These are phyloP conservation scores for Ascochyta lentis DNA, from an alignment of 2,329 filamentous ascomycete genomes.

Conservation along the genomic window DNA sequence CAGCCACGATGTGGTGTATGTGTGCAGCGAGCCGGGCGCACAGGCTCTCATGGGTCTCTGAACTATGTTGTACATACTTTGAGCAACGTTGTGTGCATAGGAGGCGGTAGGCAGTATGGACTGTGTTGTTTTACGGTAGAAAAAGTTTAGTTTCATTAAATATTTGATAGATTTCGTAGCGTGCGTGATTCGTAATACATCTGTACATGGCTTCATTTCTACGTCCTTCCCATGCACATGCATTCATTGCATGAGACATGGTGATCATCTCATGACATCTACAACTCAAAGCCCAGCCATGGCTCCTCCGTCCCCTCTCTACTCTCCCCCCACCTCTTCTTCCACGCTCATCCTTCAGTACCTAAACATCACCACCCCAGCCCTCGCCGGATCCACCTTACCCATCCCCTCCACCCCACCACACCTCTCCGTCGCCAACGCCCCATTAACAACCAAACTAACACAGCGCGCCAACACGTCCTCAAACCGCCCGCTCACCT, in stretches of 20 bases:
- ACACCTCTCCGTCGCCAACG: conserved; percentile 37
- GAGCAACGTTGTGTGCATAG: not conserved
- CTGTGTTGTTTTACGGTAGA: not conserved
- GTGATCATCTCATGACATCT: not conserved
- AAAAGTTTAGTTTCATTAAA: conserved; percentile 1
- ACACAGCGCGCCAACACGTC: conserved; percentile 42
- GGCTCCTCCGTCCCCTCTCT: not conserved
- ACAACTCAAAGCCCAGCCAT: not conserved
- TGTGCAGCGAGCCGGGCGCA: conserved; percentile 91
- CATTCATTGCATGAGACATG: not conserved
- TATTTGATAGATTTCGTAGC: conserved; percentile 12
- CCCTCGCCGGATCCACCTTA: conserved; percentile 45
- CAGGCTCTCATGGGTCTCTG: conserved; percentile 67
- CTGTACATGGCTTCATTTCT: not conserved
- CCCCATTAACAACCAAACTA: conserved; percentile 49
- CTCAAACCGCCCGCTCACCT: conserved; percentile 37
- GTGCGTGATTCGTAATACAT: conserved; percentile 2
- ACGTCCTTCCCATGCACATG: not conserved
- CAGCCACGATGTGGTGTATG: conserved; percentile 89
- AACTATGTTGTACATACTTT: conserved; percentile 7
- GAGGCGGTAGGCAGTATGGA: not conserved
- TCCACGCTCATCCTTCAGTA: conserved; percentile 32
- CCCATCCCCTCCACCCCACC: conserved; percentile 19
- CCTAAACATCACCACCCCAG: conserved; percentile 48
- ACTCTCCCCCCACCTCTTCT: not conserved